Percentiles rank a stretch among this genome's conserved stretches.
phyloP scores from a whole-genome alignment of 768 basidiomycete species.

The Lentinula boryana region DNA sequence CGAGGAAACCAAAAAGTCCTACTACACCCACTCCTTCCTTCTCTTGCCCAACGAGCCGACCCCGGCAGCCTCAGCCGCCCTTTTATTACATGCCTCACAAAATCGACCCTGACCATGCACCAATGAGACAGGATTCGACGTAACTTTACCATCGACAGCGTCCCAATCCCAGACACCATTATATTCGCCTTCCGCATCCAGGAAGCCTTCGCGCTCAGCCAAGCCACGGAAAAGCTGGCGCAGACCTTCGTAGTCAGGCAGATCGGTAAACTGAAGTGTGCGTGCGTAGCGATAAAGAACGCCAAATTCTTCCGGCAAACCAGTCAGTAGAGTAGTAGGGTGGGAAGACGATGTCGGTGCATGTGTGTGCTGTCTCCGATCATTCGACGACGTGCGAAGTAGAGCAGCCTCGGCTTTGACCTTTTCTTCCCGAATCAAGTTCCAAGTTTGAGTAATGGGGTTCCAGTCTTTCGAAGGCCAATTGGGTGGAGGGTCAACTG shows the following conservation, averaged over 20 bases:
- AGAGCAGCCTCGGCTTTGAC: constrained; percentile 59
- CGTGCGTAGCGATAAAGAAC: constrained; percentile 67
- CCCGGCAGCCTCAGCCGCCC: constrained; percentile 4
- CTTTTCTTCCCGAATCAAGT: constrained; percentile 71
- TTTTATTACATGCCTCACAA: constrained; percentile 6
- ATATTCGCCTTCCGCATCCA: constrained; percentile 26
- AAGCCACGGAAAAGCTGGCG: constrained; percentile 64
- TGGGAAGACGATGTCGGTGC: not conserved
- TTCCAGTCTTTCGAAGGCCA: constrained; percentile 25
- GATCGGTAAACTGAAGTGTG: constrained; percentile 79
- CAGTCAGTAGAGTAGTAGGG: constrained; percentile 10
- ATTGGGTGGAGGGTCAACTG: constrained; percentile 21
- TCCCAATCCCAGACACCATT: constrained; percentile 39
- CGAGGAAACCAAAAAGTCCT: not conserved
- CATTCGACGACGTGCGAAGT: constrained; percentile 71
- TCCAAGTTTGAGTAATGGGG: constrained; percentile 67
- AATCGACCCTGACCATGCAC: constrained; percentile 2
- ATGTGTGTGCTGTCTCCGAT: constrained; percentile 35
- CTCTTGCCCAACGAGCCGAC: constrained; percentile 1
- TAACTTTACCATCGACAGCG: constrained; percentile 6
- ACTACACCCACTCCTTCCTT: constrained; percentile 3
- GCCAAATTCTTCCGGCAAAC: constrained; percentile 54
- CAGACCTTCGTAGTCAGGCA: constrained; percentile 84
- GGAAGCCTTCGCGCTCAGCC: constrained; percentile 46
- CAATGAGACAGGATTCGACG: not conserved